These are phyloP conservation scores for Leccinum boreale DNA, from an alignment of 768 basidiomycete species.

Conservation along the genomic window DNA sequence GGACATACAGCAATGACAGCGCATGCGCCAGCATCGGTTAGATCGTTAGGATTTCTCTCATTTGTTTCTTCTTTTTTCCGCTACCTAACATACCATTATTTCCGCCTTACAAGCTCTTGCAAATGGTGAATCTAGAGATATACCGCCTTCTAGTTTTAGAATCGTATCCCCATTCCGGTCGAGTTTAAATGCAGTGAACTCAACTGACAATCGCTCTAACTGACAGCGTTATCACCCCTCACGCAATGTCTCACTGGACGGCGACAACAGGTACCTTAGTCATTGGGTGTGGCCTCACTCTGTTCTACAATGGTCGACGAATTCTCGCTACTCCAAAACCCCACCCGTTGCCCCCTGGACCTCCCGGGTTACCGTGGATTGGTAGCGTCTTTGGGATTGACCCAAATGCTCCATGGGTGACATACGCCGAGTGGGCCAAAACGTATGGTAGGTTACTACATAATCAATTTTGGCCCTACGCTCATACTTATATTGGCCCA, in stretches of 20 bases:
- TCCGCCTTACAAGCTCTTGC: too few species aligned
- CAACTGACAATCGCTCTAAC: background rate
- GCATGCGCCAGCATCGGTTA: too few species aligned
- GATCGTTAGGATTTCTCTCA: too few species aligned
- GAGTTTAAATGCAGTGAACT: background rate
- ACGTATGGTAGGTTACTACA: conserved; percentile 1
- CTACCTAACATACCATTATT: too few species aligned
- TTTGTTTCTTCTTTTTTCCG: too few species aligned
- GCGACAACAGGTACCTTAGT: background rate
- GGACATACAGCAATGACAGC: too few species aligned
- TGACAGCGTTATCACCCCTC: background rate
- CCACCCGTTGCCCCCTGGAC: conserved; percentile 8
- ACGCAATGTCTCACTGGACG: conserved; percentile 4
- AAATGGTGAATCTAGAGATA: too few species aligned
- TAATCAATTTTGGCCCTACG: background rate
- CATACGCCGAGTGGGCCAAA: conserved; percentile 8
- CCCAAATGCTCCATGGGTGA: conserved; percentile 3
- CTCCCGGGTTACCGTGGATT: conserved; percentile 4
- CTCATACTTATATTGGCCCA: background rate
- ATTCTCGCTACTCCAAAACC: background rate
- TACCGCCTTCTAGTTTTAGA: too few species aligned
- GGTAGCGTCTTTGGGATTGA: conserved; percentile 5
- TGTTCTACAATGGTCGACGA: background rate
- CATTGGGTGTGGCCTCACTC: background rate
- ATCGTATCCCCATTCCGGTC: too few species aligned